These are phyloP conservation scores for Acanthamoeba triangularis DNA, from an alignment of 208 protist species.

Conservation along the genomic window DNA sequence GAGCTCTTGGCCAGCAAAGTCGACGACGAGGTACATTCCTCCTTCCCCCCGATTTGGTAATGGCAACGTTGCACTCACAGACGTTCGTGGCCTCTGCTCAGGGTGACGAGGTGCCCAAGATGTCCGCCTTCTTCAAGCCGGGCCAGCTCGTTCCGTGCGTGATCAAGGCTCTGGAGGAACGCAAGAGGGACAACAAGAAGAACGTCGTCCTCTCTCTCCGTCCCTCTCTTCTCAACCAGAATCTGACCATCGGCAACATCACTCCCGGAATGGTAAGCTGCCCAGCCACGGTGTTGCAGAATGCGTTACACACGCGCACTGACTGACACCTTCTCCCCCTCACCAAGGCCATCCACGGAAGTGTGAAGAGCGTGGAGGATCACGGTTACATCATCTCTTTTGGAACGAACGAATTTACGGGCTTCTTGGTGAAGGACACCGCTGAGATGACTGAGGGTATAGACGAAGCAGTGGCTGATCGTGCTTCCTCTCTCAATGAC, in stretches of 20 bases:
- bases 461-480: background rate
- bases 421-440: conserved; percentile 43
- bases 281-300: background rate
- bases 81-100: background rate
- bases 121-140: conserved; percentile 50
- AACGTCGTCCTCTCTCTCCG: conserved; percentile 25
- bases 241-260: conserved; percentile 24
- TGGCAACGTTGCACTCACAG: background rate
- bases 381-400: conserved; percentile 74
- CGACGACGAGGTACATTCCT: background rate
- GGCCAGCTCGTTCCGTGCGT: conserved; percentile 56
- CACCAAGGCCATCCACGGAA: conserved; percentile 12
- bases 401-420: conserved; percentile 62
- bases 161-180: conserved; percentile 17
- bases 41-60: background rate
- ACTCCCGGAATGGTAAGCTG: conserved; percentile 20
- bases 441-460: background rate
- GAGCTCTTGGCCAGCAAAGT: conserved; percentile 46
- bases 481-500: background rate
- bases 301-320: background rate
- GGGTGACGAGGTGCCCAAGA: conserved; percentile 56
- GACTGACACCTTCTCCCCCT: background rate
- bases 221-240: conserved; percentile 65
- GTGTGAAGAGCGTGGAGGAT: conserved; percentile 77
- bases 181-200: background rate